Evolutionary conservation across 2,329 filamentous ascomycete genomes (phyloP).

Genomic region (Lanzia echinophila): DNA sequence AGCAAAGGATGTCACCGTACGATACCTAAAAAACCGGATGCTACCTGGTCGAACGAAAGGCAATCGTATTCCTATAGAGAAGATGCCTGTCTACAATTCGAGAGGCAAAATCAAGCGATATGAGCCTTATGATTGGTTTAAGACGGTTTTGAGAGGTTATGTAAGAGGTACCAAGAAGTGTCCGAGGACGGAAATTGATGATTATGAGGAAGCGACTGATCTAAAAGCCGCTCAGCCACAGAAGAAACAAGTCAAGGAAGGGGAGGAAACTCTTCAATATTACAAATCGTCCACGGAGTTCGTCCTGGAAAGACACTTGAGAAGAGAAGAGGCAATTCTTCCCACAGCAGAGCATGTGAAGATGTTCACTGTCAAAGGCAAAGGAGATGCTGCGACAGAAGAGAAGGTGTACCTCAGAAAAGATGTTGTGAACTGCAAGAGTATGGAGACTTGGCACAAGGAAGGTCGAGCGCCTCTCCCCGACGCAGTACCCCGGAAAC

Average conservation of each 20-base stretch:
- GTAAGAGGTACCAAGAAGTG: slow-evolving; percentile 41
- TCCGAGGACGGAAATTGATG: slow-evolving; percentile 64
- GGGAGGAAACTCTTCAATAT: slow-evolving; percentile 76
- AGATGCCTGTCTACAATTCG: slow-evolving; percentile 70
- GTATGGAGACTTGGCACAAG: slow-evolving; percentile 95
- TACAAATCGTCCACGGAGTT: slow-evolving; percentile 84
- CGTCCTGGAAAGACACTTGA: slow-evolving; percentile 77
- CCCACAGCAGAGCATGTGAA: slow-evolving; percentile 63
- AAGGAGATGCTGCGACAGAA: slow-evolving; percentile 63
- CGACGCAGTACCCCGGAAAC: slow-evolving; percentile 72
- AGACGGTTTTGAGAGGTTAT: slow-evolving; percentile 70
- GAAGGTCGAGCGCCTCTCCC: slow-evolving; percentile 72
- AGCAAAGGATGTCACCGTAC: slow-evolving; percentile 88
- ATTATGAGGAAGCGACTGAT: slow-evolving; percentile 71
- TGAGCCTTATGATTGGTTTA: slow-evolving; percentile 85
- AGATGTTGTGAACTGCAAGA: slow-evolving; percentile 81
- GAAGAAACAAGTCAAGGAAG: slow-evolving; percentile 66
- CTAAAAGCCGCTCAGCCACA: slow-evolving; percentile 66
- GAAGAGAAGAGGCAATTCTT: slow-evolving; percentile 82
- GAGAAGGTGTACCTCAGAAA: slow-evolving; percentile 75
- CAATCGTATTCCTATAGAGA: slow-evolving; percentile 69
- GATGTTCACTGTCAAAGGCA: slow-evolving; percentile 66
- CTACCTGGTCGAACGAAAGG: slow-evolving; percentile 90
- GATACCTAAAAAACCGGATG: slow-evolving; percentile 76
- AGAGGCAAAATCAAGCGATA: slow-evolving; percentile 71